Evolutionary conservation across 2,329 filamentous ascomycete genomes (phyloP).

Genomic region (Nannizziopsis arthrosporioides): DNA sequence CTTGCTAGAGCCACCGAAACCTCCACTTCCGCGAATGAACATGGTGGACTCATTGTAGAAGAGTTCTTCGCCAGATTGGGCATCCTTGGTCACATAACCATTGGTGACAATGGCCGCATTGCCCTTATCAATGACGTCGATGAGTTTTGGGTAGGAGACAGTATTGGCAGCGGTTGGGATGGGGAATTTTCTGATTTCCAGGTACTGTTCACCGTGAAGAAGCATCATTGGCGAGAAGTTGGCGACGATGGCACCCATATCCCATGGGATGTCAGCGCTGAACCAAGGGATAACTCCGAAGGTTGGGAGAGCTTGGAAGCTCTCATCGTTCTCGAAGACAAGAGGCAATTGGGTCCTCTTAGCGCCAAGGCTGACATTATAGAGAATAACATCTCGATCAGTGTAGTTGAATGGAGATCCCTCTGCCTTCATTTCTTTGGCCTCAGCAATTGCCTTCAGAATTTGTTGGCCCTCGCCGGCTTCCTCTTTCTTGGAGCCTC

Average conservation of each 20-base stretch:
- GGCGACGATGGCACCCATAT: conserved; percentile 69
- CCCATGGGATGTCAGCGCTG: conserved; percentile 68
- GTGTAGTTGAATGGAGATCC: conserved; percentile 71
- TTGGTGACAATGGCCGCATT: conserved; percentile 71
- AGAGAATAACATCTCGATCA: conserved; percentile 82
- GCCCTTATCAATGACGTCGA: conserved; percentile 96
- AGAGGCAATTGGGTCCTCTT: conserved; percentile 79
- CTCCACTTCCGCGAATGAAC: conserved; percentile 82
- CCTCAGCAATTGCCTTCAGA: conserved; percentile 62
- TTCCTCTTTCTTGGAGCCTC: conserved; percentile 41
- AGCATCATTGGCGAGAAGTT: conserved; percentile 99
- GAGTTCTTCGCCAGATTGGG: conserved; percentile 71
- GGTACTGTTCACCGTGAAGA: conserved; percentile 95
- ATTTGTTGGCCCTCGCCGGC: conserved; percentile 47
- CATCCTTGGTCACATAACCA: conserved; percentile 72
- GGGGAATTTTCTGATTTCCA: conserved; percentile 84
- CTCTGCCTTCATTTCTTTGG: conserved; percentile 58
- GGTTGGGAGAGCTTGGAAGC: conserved; percentile 91
- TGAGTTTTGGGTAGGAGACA: conserved; percentile 62
- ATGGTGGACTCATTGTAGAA: conserved; percentile 97
- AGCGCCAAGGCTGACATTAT: conserved; percentile 88
- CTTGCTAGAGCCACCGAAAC: conserved; percentile 76
- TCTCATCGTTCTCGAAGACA: conserved; percentile 78
- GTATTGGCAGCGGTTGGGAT: conserved; percentile 75
- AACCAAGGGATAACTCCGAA: conserved; percentile 95